A percentile compares a stretch with the other conserved stretches of the same genome.
Conservation (phyloP, 345 rosid species). For the Carallia pectinifolia region DNA sequence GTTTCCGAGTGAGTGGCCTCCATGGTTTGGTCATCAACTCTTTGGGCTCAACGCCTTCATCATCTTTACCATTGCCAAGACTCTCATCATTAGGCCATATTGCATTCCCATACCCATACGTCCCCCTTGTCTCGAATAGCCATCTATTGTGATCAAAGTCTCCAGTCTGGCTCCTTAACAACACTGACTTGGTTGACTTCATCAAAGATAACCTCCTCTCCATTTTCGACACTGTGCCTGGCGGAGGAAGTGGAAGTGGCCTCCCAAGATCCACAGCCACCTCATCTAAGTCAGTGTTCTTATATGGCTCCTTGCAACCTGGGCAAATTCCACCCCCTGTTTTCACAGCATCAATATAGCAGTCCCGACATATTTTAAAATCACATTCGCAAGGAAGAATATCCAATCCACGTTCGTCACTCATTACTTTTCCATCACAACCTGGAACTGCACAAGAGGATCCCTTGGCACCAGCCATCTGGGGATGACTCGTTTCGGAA, state of each 20-base stretch:
- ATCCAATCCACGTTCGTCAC: conserved; percentile 77
- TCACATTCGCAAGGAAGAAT: conserved; percentile 97
- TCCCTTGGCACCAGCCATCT: conserved; percentile 96
- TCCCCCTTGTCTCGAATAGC: conserved; percentile 88
- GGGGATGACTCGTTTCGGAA: conserved; percentile 88
- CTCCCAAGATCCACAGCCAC: conserved; percentile 46
- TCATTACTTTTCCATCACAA: conserved; percentile 95
- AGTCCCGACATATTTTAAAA: conserved; percentile 90
- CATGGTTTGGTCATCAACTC: conserved; percentile 89
- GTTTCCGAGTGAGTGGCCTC: conserved; percentile 92
- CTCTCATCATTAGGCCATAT: conserved; percentile 91
- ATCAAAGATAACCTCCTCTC: conserved; percentile 91
- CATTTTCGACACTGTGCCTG: conserved; percentile 63
- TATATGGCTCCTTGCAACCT: conserved; percentile 86
- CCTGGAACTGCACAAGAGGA: conserved; percentile 90
- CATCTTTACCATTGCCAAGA: conserved; percentile 48
- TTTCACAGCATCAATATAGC: conserved; percentile 83
- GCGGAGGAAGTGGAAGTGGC: conserved; percentile 63
- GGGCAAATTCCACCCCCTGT: conserved; percentile 80
- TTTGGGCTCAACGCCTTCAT: conserved; percentile 56
- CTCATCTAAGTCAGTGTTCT: conserved; percentile 76
- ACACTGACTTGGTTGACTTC: conserved; percentile 80
- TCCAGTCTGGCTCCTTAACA: conserved; percentile 92
- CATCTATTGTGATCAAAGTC: conserved; percentile 95
- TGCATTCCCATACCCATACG: conserved; percentile 96